Base-by-base conservation (phyloP, 1,284 basidiomycete species). In the Omphalotus olearius region DNA sequence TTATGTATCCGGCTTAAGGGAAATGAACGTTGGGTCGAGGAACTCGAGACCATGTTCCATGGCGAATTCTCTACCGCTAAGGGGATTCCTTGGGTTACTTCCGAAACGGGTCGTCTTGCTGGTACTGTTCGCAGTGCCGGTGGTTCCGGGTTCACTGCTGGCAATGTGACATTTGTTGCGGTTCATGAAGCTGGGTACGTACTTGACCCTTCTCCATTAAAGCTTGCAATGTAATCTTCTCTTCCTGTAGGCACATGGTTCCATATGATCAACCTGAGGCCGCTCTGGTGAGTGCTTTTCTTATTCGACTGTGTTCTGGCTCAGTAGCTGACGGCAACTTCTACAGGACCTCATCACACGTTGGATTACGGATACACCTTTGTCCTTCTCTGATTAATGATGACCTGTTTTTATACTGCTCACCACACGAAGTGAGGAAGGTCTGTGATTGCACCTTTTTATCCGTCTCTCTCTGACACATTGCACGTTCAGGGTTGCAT, bases 261-360 rank as follows among this genome's bases (percentile, higher is more conserved):
- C 90, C 91, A 4, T 83, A 78, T 61, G 88, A 95, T 67, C 89
- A 93, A 62, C 85, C 90, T 0, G 85, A 85, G 59, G 88, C 80
- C 40, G 82, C 90, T 47, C 69, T 83, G 62, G 84, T 87, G 62
- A 52, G 79, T 74, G 39, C 18, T 44, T 37, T 45, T 48, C 16
- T 20, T 33, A 23, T 44, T 17, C n/a, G 2, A 18, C 16, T 9
- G 10, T 49, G 20, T 35, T 33, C 41, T 39, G 43, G 20, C 28
- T 18, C 40, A 26, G 43, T 26, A 49, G 48, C 43, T 50, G 49
- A 18, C n/a, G 3, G 16, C 53, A 28, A 17, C 51, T 51, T n/a
- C 41, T 11, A 40, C 23, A 67, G 66, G 67, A 69, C 53, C 57
- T 71, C 56, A 60, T 72, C 47, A 65, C 64, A 2, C 66, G 61